phyloP scores from a whole-genome alignment of 1,284 basidiomycete species.

The Ceratobasidium sp. region DNA sequence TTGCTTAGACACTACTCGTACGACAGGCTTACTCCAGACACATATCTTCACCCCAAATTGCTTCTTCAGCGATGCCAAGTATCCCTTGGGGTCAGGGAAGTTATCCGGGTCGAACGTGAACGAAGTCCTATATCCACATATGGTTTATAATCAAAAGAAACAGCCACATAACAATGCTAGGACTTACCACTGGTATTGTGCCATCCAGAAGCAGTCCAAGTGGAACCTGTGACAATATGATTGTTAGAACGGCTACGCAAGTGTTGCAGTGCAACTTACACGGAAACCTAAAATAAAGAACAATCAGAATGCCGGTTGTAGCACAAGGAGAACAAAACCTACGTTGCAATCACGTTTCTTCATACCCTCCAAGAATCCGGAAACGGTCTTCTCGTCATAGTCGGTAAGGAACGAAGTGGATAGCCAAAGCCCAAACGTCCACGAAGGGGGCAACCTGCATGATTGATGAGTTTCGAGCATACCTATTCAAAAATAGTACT shows the following conservation, averaged over 20 bases:
- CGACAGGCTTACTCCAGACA: constrained; percentile 68
- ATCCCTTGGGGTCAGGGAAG: constrained; percentile 76
- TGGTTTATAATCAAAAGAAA: not conserved
- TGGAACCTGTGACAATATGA: constrained; percentile 60
- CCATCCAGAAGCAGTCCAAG: constrained; percentile 84
- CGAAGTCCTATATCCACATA: constrained; percentile 63
- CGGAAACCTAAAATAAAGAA: constrained; percentile 28
- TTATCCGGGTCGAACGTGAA: constrained; percentile 80
- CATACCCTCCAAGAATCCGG: constrained; percentile 76
- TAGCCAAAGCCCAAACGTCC: constrained; percentile 81
- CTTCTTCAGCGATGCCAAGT: constrained; percentile 71
- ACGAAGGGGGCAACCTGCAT: constrained; percentile 68
- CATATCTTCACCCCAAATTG: constrained; percentile 78
- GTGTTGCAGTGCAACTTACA: constrained; percentile 3
- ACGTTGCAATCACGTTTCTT: constrained; percentile 64
- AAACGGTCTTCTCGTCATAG: constrained; percentile 70
- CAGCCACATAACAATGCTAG: not conserved
- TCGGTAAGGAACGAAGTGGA: constrained; percentile 79
- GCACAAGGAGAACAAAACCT: not conserved
- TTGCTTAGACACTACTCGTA: not conserved
- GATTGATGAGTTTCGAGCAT: not conserved
- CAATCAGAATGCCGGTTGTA: not conserved
- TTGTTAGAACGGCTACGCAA: not conserved
- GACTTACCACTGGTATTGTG: constrained; percentile 74
- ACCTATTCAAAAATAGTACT: constrained; percentile 47